Conservation (phyloP, 148 eudicot species). For the Rhododendron mucronatum region DNA sequence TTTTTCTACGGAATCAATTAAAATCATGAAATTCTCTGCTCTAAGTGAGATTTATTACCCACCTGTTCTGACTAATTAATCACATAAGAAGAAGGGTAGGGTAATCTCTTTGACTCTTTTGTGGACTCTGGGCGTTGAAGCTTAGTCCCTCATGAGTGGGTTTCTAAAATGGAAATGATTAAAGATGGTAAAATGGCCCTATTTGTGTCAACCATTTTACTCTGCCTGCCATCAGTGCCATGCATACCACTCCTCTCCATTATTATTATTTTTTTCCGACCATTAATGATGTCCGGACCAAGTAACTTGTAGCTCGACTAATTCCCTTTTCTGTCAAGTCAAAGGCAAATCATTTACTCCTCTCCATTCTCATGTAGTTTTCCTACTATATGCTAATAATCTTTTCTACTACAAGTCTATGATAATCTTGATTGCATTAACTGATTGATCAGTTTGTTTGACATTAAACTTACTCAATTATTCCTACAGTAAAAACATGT, state of each 20-base stretch:
- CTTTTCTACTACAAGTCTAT: background rate
- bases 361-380: background rate
- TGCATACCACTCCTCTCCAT: background rate
- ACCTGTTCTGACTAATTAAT: background rate
- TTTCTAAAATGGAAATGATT: background rate
- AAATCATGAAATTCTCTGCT: background rate
- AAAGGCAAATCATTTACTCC: no score
- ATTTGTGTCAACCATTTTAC: background rate
- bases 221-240: conserved; percentile 1
- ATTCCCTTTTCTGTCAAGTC: no score
- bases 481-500: no score
- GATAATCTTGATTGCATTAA: background rate
- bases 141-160: background rate
- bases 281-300: no score
- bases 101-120: background rate
- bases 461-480: no score
- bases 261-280: no score
- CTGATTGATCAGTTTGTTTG: background rate
- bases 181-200: background rate
- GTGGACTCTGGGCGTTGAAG: background rate
- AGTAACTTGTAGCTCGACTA: no score
- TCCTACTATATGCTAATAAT: no score
- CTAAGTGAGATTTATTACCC: background rate
- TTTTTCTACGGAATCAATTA: background rate
- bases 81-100: background rate